Conservation (phyloP, 1,139 yeast species). For the Wickerhamomyces sp. region DNA sequence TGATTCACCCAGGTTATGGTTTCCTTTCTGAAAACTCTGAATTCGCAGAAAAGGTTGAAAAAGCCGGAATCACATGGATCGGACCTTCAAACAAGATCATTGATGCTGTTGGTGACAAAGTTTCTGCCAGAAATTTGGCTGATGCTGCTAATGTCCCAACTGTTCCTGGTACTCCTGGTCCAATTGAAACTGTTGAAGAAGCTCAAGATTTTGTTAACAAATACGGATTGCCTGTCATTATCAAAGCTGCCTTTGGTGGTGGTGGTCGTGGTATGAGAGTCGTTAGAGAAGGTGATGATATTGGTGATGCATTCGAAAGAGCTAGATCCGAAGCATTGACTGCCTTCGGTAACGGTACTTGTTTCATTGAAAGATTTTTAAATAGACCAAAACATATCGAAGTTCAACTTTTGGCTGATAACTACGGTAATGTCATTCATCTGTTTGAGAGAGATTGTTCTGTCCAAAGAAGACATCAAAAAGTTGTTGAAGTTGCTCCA, state of each 20-base stretch:
- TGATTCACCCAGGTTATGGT: slow-evolving; percentile 99
- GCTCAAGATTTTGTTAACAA: slow-evolving; percentile 74
- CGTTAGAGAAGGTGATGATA: slow-evolving; percentile 93
- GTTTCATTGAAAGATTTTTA: slow-evolving; percentile 93
- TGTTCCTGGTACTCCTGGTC: slow-evolving; percentile 98
- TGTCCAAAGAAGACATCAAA: slow-evolving; percentile 98
- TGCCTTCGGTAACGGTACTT: slow-evolving; percentile 96
- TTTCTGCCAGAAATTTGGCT: slow-evolving; percentile 88
- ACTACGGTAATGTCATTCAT: slow-evolving; percentile 92
- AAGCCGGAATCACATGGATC: slow-evolving; percentile 90
- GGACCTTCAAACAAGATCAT: slow-evolving; percentile 90
- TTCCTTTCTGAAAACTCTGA: slow-evolving; percentile 92
- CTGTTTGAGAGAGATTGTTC: slow-evolving; percentile 98
- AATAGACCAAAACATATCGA: slow-evolving; percentile 97
- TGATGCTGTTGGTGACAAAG: slow-evolving; percentile 98
- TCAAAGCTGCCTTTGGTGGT: slow-evolving; percentile 99
- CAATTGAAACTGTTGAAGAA: slow-evolving; percentile 76
- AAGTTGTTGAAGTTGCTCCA: slow-evolving; percentile 99
- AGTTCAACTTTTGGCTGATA: slow-evolving; percentile 93
- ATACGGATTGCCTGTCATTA: slow-evolving; percentile 93
- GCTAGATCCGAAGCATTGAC: slow-evolving; percentile 94
- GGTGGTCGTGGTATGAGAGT: slow-evolving; percentile 99
- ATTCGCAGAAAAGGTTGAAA: slow-evolving; percentile 89
- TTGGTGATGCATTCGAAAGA: slow-evolving; percentile 86
- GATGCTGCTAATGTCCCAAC: slow-evolving; percentile 79